These are phyloP conservation scores for Apiospora koreana DNA, from an alignment of 2,329 filamentous ascomycete genomes.

Conservation along the genomic window DNA sequence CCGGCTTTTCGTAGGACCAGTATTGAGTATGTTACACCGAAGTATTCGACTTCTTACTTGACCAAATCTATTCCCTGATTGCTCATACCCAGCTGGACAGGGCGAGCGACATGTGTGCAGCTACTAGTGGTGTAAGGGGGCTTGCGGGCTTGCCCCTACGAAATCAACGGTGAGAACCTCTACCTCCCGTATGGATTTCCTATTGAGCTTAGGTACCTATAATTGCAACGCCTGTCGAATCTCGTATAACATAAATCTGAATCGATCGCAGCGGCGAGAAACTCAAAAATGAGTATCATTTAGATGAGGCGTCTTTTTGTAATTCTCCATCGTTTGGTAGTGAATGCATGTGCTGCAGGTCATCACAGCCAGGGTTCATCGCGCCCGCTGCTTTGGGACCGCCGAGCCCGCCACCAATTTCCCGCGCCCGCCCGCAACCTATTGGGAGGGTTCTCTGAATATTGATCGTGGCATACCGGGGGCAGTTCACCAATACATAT, in stretches of 20 bases:
- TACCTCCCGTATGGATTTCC: background rate
- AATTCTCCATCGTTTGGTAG: background rate
- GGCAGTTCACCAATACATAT: background rate
- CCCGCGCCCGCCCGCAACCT: background rate
- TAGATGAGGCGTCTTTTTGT: background rate
- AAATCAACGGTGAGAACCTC: background rate
- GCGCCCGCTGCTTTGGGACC: background rate
- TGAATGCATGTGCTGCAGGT: background rate
- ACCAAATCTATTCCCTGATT: no score
- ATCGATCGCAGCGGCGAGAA: background rate
- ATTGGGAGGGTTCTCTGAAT: background rate
- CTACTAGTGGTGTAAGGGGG: background rate
- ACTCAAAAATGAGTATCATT: background rate
- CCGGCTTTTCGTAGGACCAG: background rate
- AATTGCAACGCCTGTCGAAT: background rate
- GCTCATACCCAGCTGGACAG: background rate
- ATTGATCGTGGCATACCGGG: background rate
- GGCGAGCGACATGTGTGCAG: background rate
- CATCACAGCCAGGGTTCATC: background rate
- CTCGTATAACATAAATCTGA: background rate
- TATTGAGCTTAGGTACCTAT: background rate
- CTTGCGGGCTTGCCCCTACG: background rate
- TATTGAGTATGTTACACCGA: background rate
- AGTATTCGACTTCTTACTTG: background rate
- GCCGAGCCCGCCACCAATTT: conserved; percentile 1